Percentiles rank a stretch among this genome's conserved stretches.
phyloP scores from a whole-genome alignment of 371 early-diverging fungal genomes.

The Catenaria anguillulae region DNA sequence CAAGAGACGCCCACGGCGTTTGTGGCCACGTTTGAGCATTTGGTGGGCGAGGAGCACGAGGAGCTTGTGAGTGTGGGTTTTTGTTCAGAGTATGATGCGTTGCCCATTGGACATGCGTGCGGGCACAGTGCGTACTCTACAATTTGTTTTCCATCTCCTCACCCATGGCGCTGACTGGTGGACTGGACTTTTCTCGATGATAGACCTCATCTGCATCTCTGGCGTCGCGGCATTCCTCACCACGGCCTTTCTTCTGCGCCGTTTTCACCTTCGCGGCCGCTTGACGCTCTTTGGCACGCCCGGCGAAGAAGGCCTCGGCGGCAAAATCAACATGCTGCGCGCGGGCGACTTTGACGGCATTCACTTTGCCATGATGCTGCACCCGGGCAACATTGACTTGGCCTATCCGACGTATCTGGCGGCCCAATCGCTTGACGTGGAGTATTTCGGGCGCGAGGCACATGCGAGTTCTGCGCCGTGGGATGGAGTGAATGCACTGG shows the following conservation, averaged over 20 bases:
- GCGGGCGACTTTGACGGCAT: constrained; percentile 23
- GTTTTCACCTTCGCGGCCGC: constrained; percentile 29
- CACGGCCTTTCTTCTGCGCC: background rate
- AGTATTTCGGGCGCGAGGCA: constrained; percentile 43
- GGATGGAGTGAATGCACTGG: constrained; percentile 61
- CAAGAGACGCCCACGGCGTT: constrained; percentile 26
- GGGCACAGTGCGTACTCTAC: constrained; percentile 25
- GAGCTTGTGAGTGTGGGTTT: constrained; percentile 17
- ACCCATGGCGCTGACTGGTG: background rate
- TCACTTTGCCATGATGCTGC: constrained; percentile 47
- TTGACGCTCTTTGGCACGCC: constrained; percentile 65
- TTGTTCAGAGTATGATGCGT: constrained; percentile 28
- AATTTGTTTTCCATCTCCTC: background rate
- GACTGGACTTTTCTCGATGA: background rate
- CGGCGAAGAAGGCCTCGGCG: constrained; percentile 46
- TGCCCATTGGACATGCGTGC: constrained; percentile 45
- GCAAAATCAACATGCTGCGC: constrained; percentile 51
- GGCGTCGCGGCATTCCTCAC: constrained; percentile 45
- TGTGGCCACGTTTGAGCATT: constrained; percentile 20
- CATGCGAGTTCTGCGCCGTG: constrained; percentile 54
- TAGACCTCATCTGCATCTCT: constrained; percentile 44
- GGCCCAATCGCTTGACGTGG: constrained; percentile 27
- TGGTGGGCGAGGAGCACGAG: constrained; percentile 5
- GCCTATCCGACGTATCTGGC: constrained; percentile 9
- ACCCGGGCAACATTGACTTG: constrained; percentile 37